phyloP scores from a whole-genome alignment of 768 basidiomycete genomes.

The Mycena alexandri region DNA sequence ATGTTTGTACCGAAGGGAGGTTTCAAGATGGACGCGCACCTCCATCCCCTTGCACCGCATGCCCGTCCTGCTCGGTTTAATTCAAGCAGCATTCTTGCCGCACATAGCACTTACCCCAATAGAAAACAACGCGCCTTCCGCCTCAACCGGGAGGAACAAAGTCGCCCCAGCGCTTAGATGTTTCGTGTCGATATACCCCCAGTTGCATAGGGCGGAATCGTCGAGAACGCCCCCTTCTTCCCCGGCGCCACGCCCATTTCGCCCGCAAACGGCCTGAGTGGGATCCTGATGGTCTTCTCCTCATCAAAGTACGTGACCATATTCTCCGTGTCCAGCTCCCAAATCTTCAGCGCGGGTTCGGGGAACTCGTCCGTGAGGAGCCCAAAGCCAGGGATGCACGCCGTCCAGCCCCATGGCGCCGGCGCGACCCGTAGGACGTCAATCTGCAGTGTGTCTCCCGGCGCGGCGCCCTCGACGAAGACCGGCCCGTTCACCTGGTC shows the following conservation, averaged over 20 bases:
- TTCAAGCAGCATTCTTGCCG: background rate
- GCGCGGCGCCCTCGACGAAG: constrained; percentile 62
- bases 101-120: constrained; percentile 61
- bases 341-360: constrained; percentile 66
- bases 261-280: constrained; percentile 69
- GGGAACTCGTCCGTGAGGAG: constrained; percentile 68
- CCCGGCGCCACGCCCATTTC: constrained; percentile 75
- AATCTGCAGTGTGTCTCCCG: constrained; percentile 72
- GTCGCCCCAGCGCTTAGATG: constrained; percentile 68
- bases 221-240: constrained; percentile 64
- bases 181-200: constrained; percentile 73
- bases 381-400: constrained; percentile 69
- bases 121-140: constrained; percentile 71
- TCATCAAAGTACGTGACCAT: constrained; percentile 67
- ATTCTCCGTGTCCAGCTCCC: constrained; percentile 57
- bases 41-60: constrained; percentile 77
- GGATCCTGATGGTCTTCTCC: constrained; percentile 60
- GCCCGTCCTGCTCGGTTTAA: constrained; percentile 62
- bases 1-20: background rate
- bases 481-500: constrained; percentile 74
- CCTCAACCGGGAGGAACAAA: constrained; percentile 69
- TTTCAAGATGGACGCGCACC: constrained; percentile 50
- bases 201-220: constrained; percentile 72
- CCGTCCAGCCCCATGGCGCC: constrained; percentile 76
- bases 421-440: constrained; percentile 67